Base-by-base conservation (phyloP, 768 basidiomycete genomes). In the Suillus variegatus region DNA sequence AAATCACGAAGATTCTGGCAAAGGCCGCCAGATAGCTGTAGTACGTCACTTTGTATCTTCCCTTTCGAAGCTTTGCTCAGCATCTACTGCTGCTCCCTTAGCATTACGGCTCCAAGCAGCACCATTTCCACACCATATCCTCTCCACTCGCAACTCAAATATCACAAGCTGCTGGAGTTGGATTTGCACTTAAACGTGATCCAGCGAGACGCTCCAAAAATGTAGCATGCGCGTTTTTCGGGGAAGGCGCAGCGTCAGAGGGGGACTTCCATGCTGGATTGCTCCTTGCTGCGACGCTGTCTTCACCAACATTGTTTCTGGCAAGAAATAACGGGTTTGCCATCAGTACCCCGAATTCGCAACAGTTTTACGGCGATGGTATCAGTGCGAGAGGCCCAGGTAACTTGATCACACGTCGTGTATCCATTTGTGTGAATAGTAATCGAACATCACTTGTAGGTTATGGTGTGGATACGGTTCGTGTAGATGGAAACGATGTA, bases 201-300 rank as follows among this genome's bases (percentile, higher is more conserved):
- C 90, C 89, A 0, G 79, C 76, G 57, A 87, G 90, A 38, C 83
- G 88, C 43, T 83, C 84, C 52, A 87, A 85, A 63, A 90, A 89
- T 64, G 88, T 95, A 56, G 94, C 95, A 0, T 91, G 88, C 10
- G 94, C 93, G 61, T 97, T 89, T 77, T 96, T 97, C 69, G 95
- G 95, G 28, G 96, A 98, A 78, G 95, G 94, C 66, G 93, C 94
- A 8, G 94, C 95, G 2, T 94, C 93, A 3, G 95, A 97, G 78
- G 94, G 94, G 65, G 95, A 97, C 76, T 97, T 97, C 75, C 95
- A 98, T 73, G 96, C 95, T 0, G 96, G 94, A 35, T 81, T 95
- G 72, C 84, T 92, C 63, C 82, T 93, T 55, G 90, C 90, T 35
- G 92, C 91, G 4, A 91, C 90, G 0, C 81, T 94, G 38, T 86